Conservation (phyloP, 129 eudicot species). For the Chrysanthemum seticuspe region DNA sequence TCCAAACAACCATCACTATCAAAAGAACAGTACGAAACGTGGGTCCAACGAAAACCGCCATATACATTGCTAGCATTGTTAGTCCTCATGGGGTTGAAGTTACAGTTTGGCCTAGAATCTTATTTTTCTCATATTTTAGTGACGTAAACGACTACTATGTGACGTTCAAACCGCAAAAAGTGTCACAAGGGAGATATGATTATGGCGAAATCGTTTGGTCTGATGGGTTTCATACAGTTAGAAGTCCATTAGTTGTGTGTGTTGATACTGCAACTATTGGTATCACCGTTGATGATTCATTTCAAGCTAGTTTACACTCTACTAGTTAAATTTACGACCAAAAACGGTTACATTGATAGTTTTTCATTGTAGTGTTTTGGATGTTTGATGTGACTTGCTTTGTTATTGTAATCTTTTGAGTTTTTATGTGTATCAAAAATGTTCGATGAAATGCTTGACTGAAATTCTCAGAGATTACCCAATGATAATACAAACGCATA, state of each 20-base stretch:
- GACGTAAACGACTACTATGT: conserved; percentile 47
- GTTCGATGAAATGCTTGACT: conserved; percentile 24
- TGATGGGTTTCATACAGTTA: conserved; percentile 63
- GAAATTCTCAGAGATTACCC: not conserved
- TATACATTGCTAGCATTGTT: conserved; percentile 45
- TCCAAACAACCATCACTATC: conserved; percentile 35
- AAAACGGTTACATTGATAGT: conserved; percentile 15
- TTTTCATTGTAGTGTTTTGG: conserved; percentile 11
- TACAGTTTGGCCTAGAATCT: conserved; percentile 64
- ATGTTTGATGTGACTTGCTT: not conserved
- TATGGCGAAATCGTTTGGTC: conserved; percentile 81
- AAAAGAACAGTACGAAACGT: conserved; percentile 64
- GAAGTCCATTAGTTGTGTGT: conserved; percentile 59
- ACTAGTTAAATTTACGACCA: conserved; percentile 15
- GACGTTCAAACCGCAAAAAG: conserved; percentile 50
- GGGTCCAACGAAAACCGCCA: conserved; percentile 35
- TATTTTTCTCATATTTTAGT: conserved; percentile 45
- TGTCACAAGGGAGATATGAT: conserved; percentile 60
- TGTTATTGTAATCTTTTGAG: conserved; percentile 3
- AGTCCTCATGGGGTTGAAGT: conserved; percentile 68
- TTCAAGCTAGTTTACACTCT: conserved; percentile 1
- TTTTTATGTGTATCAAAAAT: not conserved
- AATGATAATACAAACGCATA: not conserved
- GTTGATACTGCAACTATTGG: conserved; percentile 38
- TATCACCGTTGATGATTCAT: conserved; percentile 18